Conservation (phyloP, 1,284 basidiomycete species). For the Spongiforma sp. region DNA sequence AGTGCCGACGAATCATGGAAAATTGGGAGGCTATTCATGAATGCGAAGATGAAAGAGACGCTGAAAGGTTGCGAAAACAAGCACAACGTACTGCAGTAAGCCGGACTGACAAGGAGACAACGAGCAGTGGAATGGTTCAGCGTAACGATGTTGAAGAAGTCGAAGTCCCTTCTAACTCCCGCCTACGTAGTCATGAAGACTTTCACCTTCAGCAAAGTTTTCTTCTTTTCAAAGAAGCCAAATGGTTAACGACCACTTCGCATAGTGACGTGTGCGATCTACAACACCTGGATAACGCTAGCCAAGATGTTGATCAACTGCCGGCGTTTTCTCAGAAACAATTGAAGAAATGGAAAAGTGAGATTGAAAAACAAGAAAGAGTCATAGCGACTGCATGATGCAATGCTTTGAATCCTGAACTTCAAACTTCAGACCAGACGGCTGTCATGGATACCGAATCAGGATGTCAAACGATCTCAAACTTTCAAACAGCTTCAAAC, state of each 20-base stretch:
- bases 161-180: too few relatives aligned
- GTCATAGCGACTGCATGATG: neutral
- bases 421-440: neutral
- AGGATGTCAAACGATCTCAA: neutral
- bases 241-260: neutral
- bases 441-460: neutral
- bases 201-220: neutral
- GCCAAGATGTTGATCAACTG: neutral
- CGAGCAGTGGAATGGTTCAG: too few relatives aligned
- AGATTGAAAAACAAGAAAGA: neutral
- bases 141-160: neutral
- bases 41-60: conserved; percentile 11
- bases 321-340: neutral
- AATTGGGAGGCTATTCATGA: conserved; percentile 17
- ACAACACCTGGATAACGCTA: too few relatives aligned
- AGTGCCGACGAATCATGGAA: neutral
- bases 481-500: neutral
- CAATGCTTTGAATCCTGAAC: neutral
- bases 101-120: too few relatives aligned
- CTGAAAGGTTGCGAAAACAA: neutral
- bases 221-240: neutral
- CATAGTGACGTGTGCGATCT: neutral
- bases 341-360: neutral
- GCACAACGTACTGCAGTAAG: neutral
- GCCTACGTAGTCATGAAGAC: neutral